Evolutionary conservation across 179 eudicot species (phyloP), one percentile per base, ranked within the genome.

Genomic region (Beta macrorhiza): DNA sequence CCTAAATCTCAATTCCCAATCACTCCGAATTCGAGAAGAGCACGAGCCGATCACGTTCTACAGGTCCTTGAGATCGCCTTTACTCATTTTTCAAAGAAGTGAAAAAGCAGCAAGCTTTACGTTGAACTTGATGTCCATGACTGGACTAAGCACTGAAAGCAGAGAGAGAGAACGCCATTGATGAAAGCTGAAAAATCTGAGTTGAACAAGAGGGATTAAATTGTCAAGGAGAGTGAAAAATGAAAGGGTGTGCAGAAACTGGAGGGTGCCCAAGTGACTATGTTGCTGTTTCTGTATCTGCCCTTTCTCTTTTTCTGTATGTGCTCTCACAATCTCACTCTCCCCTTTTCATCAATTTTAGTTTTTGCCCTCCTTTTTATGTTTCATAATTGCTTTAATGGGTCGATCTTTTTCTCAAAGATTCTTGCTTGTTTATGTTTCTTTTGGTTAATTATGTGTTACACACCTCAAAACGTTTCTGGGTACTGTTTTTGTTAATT

Each of bases 201-300:
- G 22, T 44, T 64, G 16, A 20, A 49, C 7, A 7, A 16, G 1
- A 70, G 5, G 19, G 19, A n/a, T 0, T n/a, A 53, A 16, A 55
- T 16, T 51, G n/a, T 73, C 5, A 11, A 20, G 29, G 12, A 67
- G 49, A 32, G 19, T 67, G 13, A 75, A 80, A 53, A 57, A 86
- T 85, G 87, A 80, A 63, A 49, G 82, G 76, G 7, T 94, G 98
- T 82, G 93, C 91, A 74, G 83, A 63, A 42, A 77, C 69, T 49
- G 98, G 98, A 72, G 97, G 98, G 58, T 94, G 98, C 77, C 92
- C 94, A 58, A 87, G 87, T 80, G 98, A 94, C 80, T 94, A 91
- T 80, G 67, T 89, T 13, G 95, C 98, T 71, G 61, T 94, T 78
- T 89, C 89, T 68, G 29, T 93, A 65, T 82, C 96, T 55, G 63